phyloP scores from a whole-genome alignment of 1,284 basidiomycete species.

The Omphalotus olearius region DNA sequence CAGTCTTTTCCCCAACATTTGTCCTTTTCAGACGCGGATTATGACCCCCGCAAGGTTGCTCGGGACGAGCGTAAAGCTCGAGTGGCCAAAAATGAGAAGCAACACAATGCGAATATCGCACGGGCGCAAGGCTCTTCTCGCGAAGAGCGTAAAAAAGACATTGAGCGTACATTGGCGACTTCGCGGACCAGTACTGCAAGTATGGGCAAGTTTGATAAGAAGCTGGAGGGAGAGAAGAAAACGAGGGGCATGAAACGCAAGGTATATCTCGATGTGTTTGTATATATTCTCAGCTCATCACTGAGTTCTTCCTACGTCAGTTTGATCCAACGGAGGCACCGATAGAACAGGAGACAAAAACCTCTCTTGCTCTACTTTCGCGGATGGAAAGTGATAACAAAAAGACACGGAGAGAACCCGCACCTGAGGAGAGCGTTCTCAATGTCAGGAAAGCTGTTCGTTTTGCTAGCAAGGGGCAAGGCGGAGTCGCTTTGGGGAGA shows the following conservation, averaged over 20 bases:
- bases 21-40: conserved; percentile 52
- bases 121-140: conserved; percentile 42
- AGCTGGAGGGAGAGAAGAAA: conserved; percentile 89
- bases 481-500: conserved; percentile 53
- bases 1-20: conserved; percentile 8
- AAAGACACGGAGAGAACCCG: conserved; percentile 52
- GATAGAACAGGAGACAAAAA: conserved; percentile 62
- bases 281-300: not conserved
- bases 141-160: conserved; percentile 63
- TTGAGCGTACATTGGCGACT: conserved; percentile 76
- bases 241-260: conserved; percentile 88
- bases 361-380: conserved; percentile 72
- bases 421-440: conserved; percentile 50
- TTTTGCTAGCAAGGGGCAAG: conserved; percentile 66
- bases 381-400: conserved; percentile 73
- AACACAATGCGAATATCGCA: conserved; percentile 77
- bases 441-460: conserved; percentile 88
- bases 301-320: conserved; percentile 31
- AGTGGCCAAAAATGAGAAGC: conserved; percentile 82
- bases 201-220: conserved; percentile 90
- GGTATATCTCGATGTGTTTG: conserved; percentile 42
- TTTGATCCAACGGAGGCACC: conserved; percentile 80
- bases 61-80: conserved; percentile 77
- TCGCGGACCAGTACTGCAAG: conserved; percentile 87
- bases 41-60: conserved; percentile 77